A percentile compares a stretch with the other conserved stretches of the same genome.
phyloP scores from a whole-genome alignment of 176 grass and related monocot genomes.

The Chrysopogon serrulatus region DNA sequence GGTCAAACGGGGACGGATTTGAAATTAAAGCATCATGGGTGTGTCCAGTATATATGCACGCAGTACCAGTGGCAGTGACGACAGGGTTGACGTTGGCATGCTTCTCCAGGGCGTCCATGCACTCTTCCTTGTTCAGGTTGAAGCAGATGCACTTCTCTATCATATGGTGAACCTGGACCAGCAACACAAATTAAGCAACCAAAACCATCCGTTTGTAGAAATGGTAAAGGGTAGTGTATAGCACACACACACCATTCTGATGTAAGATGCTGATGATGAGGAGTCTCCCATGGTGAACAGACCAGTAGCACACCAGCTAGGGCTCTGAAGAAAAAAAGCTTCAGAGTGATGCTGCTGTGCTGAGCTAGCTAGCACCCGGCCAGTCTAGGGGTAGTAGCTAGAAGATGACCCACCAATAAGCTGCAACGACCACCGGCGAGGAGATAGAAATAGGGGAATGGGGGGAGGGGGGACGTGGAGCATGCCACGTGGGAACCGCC shows the following conservation, averaged over 20 bases:
- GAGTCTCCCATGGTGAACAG: conserved; percentile 41
- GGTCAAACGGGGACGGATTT: neutral
- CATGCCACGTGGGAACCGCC: conserved; percentile 49
- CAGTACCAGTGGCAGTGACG: conserved; percentile 62
- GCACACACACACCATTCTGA: conserved; percentile 51
- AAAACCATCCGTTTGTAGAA: neutral
- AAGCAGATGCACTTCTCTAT: conserved; percentile 87
- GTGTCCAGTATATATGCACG: neutral
- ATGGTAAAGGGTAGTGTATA: neutral
- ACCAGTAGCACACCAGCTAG: neutral
- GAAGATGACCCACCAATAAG: neutral
- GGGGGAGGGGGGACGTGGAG: conserved; percentile 40
- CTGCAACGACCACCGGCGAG: conserved; percentile 3
- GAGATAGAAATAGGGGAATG: conserved; percentile 43
- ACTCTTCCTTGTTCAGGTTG: conserved; percentile 64
- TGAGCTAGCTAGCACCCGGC: neutral
- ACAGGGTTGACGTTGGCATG: conserved; percentile 57
- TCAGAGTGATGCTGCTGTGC: neutral
- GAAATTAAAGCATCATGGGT: neutral
- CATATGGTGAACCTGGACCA: conserved; percentile 65
- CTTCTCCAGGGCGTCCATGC: conserved; percentile 65
- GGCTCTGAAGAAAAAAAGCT: neutral
- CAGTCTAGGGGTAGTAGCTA: neutral
- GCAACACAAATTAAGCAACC: neutral
- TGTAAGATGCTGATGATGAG: conserved; percentile 64